Conservation (phyloP, 306 rosid species). For the Glycine tomentella region DNA sequence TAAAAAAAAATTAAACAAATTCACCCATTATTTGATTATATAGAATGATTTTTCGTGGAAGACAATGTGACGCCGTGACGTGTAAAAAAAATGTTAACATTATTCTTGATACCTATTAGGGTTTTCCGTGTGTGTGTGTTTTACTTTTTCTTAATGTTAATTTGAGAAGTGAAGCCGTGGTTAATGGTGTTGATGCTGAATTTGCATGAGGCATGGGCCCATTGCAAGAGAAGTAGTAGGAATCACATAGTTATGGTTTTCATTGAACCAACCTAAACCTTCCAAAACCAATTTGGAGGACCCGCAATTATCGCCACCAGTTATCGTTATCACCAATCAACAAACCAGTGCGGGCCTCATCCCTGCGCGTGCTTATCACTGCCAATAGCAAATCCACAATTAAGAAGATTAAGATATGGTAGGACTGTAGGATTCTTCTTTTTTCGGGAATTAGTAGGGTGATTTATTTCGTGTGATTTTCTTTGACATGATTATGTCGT, state of each 20-base stretch:
- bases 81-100: no score
- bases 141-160: no score
- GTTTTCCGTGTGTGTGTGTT: no score
- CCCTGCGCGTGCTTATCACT: conserved; percentile 13
- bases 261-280: conserved; percentile 43
- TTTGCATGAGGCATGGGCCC: no score
- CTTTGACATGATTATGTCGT: conserved; percentile 26
- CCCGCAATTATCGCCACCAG: conserved; percentile 69
- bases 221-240: background rate
- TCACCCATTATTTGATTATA: no score
- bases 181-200: no score
- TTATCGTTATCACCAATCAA: conserved; percentile 39
- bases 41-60: no score
- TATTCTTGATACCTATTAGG: no score
- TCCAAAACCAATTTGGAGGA: conserved; percentile 40
- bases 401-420: background rate
- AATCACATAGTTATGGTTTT: background rate
- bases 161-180: no score
- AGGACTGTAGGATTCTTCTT: background rate
- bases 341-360: background rate
- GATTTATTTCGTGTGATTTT: conserved; percentile 19
- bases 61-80: no score
- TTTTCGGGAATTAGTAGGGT: background rate
- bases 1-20: no score
- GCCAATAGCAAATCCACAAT: background rate